Evolutionary conservation across 2,329 filamentous ascomycete species (phyloP).

Genomic region (Camptophora hylomeconis): DNA sequence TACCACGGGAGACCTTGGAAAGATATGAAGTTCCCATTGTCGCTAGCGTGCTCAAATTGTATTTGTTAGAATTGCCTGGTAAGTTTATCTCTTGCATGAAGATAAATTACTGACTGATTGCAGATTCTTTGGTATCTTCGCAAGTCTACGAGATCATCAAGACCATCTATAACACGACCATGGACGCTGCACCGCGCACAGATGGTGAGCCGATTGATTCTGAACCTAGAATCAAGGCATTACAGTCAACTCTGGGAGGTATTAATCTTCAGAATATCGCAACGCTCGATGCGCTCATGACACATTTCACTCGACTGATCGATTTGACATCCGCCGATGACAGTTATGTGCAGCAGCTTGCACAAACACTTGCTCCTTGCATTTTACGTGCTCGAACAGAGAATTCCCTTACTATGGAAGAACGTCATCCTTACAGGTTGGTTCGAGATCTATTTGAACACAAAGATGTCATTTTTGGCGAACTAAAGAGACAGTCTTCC

Average conservation of each 20-base stretch:
- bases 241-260: slow-evolving; percentile 91
- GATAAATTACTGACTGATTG: slow-evolving; percentile 1
- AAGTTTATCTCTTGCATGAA: slow-evolving; percentile 25
- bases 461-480: slow-evolving; percentile 90
- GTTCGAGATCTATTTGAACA: slow-evolving; percentile 84
- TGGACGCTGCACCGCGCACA: slow-evolving; percentile 65
- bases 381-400: slow-evolving; percentile 77
- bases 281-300: slow-evolving; percentile 95
- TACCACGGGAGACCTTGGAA: slow-evolving; percentile 62
- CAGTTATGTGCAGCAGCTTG: slow-evolving; percentile 62
- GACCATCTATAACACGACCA: slow-evolving; percentile 81
- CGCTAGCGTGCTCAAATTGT: slow-evolving; percentile 83
- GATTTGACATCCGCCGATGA: slow-evolving; percentile 95
- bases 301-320: slow-evolving; percentile 92
- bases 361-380: slow-evolving; percentile 65
- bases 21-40: slow-evolving; percentile 91
- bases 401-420: slow-evolving; percentile 85
- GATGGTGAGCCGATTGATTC: slow-evolving; percentile 40
- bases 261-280: slow-evolving; percentile 94
- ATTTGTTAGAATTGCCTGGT: slow-evolving; percentile 89
- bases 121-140: slow-evolving; percentile 94
- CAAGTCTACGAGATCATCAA: slow-evolving; percentile 98
- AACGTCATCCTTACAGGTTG: slow-evolving; percentile 81
- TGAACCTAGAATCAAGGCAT: slow-evolving; percentile 58
- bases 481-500: slow-evolving; percentile 63